Base-by-base conservation (phyloP, 2,329 filamentous ascomycete species). In the Trichoderma endophyticum region DNA sequence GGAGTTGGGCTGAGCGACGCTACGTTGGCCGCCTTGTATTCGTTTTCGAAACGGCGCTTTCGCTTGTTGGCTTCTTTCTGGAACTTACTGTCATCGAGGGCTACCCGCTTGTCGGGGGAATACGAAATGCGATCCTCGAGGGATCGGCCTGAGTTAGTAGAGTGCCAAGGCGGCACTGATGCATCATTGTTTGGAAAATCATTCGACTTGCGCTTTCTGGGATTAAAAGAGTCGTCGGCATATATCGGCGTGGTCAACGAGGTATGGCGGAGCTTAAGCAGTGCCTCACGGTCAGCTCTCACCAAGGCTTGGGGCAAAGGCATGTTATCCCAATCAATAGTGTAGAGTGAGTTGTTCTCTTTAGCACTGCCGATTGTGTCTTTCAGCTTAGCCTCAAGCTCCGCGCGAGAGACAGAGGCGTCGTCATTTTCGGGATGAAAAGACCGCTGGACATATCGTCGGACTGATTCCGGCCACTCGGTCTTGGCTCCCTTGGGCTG, bases 11-110 rank as follows among this genome's bases (percentile, higher is more conserved):
- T 89, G 14, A 88, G 86, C 34, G 88, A 88, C 32, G 87, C 87
- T 74, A 84, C 83, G 75, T 87, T 86, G 15, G 85, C 81, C 12
- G 86, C 85, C 77, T 87, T 88, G 79, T 89, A 91, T 73, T 88
- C 88, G 74, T 84, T 88, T 76, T 95, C 91, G 83, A 97, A 97
- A 77, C 96, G 93, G 78, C 93, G 93, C 81, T 92, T 93, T 76
- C 96, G 92, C 84, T 94, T 95, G 83, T 97, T 95, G 84, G 93
- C 87, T 82, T 98, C 95, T 84, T 92, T 92, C 83, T 93, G 90
- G 81, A 92, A 96, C 93, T 97, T 97, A 96, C 93, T 97, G 74
- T 86, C 85, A 76, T 86, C 85, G 79, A 83, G 80, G 71, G 78
- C 79, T 73, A 79, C 75, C 77, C 82, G 83, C 76, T 85, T 85